phyloP scores from a whole-genome alignment of 306 rosid genomes.

The Fagus sylvatica region DNA sequence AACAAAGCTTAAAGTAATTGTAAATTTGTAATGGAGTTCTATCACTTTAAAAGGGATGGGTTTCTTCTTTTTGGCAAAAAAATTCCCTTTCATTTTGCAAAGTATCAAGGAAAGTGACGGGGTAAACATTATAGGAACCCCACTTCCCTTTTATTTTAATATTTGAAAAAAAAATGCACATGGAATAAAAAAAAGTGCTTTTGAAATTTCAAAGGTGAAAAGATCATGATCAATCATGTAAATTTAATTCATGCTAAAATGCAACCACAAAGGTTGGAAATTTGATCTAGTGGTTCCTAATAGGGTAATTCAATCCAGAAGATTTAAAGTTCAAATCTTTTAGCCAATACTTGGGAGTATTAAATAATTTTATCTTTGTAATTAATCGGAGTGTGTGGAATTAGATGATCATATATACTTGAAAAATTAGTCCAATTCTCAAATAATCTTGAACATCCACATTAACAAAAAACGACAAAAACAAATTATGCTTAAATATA shows the following conservation, averaged over 20 bases:
- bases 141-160: background rate
- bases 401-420: too few species aligned
- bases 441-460: too few species aligned
- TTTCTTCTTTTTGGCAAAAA: slow-evolving; percentile 12
- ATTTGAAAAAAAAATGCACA: background rate
- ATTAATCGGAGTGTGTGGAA: too few species aligned
- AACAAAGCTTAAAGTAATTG: slow-evolving; percentile 22
- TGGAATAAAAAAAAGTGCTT: background rate
- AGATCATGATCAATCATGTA: background rate
- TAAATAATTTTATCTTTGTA: too few species aligned
- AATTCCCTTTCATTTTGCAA: background rate
- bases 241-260: background rate
- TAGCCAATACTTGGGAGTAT: too few species aligned
- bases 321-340: too few species aligned
- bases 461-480: too few species aligned
- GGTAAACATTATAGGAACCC: background rate
- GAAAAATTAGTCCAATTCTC: too few species aligned
- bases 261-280: background rate
- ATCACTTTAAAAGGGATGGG: slow-evolving; percentile 5
- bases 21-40: background rate
- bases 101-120: background rate
- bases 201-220: background rate
- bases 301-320: too few species aligned
- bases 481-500: too few species aligned
- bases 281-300: too few species aligned